Evolutionary conservation across 129 eudicot genomes (phyloP).

Genomic region (Chrysanthemum lavandulifolium): DNA sequence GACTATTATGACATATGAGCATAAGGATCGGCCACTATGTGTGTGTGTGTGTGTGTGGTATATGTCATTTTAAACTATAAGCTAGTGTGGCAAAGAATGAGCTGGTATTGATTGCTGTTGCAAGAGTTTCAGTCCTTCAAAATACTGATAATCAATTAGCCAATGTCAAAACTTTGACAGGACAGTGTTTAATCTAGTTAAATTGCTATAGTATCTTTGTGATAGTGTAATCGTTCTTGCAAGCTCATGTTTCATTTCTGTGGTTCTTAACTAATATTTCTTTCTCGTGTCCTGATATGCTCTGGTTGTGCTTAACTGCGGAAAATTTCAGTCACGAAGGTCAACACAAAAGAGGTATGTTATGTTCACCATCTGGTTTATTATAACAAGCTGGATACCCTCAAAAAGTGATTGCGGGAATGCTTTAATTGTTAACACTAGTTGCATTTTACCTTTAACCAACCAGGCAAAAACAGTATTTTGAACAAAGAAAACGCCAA

Average conservation of each 20-base stretch:
- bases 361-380: slow-evolving; percentile 23
- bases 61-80: background rate
- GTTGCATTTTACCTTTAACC: slow-evolving; percentile 22
- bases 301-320: slow-evolving; percentile 30
- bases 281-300: slow-evolving; percentile 24
- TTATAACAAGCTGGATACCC: slow-evolving; percentile 20
- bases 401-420: background rate
- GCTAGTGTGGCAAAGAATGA: slow-evolving; percentile 4
- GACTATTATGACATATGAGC: no score
- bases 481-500: slow-evolving; percentile 81
- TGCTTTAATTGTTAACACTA: slow-evolving; percentile 2
- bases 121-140: background rate
- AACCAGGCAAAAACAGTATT: slow-evolving; percentile 85
- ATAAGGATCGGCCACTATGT: no score
- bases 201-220: slow-evolving; percentile 3
- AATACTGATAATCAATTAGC: slow-evolving; percentile 17
- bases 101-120: background rate
- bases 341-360: slow-evolving; percentile 79
- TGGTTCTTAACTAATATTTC: slow-evolving; percentile 11
- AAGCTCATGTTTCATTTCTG: slow-evolving; percentile 14
- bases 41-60: background rate
- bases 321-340: slow-evolving; percentile 64
- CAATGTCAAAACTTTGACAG: background rate
- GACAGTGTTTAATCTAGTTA: slow-evolving; percentile 1
- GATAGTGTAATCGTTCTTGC: background rate